Base-by-base conservation (phyloP, 2,329 filamentous ascomycete species). In the Berkeleyomyces basicola region DNA sequence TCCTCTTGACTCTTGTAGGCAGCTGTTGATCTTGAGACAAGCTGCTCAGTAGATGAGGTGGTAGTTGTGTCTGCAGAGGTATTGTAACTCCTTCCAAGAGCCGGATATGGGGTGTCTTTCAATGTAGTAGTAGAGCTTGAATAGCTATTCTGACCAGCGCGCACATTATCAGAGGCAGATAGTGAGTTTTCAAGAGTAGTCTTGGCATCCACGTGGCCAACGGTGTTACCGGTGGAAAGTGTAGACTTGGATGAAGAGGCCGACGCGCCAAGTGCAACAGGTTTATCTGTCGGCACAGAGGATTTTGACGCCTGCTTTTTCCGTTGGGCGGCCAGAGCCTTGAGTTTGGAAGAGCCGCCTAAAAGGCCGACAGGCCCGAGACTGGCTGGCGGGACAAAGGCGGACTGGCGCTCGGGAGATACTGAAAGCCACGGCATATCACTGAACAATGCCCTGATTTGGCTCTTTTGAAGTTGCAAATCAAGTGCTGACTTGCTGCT, bases 341-440 rank as follows among this genome's bases (percentile, higher is more conserved):
- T 92, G 55, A 99, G 77, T 70, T 99, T 99, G 4, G 92, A 95
- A 73, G 75, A 74, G 42, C 93, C 95, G 39, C 93, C 95, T 2
- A 96, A 74, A 0, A 99, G 77, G 1, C 90, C 86, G 16, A 58
- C 49, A 44, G 51, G 63, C 16, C 84, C 81, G 58, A 75, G 76
- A 66, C 43, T 80, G 14, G 68, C 66, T 64, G 72, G 82, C 47
- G 84, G 78, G 59, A 87, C 74, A 44, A 91, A 80, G 14, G 86
- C 78, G 14, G 86, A 81, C 67, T 81, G 79, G 39, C 88, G 82
- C 57, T 86, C 73, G 46, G 73, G 68, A 31, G 90, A 88, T 9
- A 92, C 77, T 61, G 85, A 80, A 61, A 90, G 78, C 92, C 93
- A 99, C 0, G 91, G 88, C 70, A 87, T 87, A 70, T 95, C 91